These are phyloP conservation scores for Rhodosporidiobolus odoratus DNA, from an alignment of 768 basidiomycete species.

Conservation along the genomic window DNA sequence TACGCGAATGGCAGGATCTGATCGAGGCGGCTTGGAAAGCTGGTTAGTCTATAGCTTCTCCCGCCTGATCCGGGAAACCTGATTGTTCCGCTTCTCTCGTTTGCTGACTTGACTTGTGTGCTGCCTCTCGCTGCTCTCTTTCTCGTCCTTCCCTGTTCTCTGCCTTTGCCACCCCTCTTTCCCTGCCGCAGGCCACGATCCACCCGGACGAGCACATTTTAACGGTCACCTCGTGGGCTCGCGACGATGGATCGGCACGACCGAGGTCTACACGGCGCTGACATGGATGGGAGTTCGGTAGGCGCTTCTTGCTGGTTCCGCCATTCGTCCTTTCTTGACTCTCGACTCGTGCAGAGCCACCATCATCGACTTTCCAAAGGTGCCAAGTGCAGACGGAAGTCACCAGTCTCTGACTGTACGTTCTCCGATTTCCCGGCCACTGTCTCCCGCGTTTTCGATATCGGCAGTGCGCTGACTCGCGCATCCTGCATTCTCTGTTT, in stretches of 20 bases:
- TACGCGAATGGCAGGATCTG: slow-evolving; percentile 33
- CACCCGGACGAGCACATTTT: slow-evolving; percentile 34
- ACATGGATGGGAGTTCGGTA: slow-evolving; percentile 34
- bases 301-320: slow-evolving; percentile 6
- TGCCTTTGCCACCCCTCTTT: not conserved
- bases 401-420: slow-evolving; percentile 23
- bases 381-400: slow-evolving; percentile 1
- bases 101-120: no score
- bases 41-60: not conserved
- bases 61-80: not conserved
- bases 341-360: not conserved
- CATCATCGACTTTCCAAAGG: slow-evolving; percentile 40
- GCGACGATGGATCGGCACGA: slow-evolving; percentile 41
- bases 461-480: not conserved
- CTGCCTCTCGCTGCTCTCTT: not conserved
- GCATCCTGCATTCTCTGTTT: not conserved
- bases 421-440: not conserved
- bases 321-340: not conserved
- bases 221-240: slow-evolving; percentile 27
- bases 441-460: not conserved
- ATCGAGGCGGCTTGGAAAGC: slow-evolving; percentile 37
- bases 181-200: slow-evolving; percentile 35
- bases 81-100: not conserved
- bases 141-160: not conserved
- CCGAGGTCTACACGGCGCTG: slow-evolving; percentile 40